phyloP scores from a whole-genome alignment of 2,329 filamentous ascomycete genomes.

The Fonsecaea multimorphosa region DNA sequence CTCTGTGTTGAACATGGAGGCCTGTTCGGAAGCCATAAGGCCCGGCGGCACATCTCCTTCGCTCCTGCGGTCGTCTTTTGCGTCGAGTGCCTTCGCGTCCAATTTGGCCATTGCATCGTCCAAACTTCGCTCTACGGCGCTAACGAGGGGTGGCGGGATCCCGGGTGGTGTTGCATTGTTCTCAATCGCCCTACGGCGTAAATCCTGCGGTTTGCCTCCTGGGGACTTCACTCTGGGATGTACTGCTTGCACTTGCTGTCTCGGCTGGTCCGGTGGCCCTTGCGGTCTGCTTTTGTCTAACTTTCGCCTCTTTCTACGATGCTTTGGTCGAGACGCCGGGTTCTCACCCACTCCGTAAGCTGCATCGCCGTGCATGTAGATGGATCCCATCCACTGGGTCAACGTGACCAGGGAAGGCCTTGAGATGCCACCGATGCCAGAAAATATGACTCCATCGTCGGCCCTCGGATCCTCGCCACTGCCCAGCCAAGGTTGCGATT shows the following conservation, averaged over 20 bases:
- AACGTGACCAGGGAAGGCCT: constrained; percentile 73
- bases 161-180: constrained; percentile 44
- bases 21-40: constrained; percentile 37
- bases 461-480: constrained; percentile 69
- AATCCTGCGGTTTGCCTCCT: constrained; percentile 17
- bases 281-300: constrained; percentile 38
- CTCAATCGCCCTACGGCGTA: constrained; percentile 35
- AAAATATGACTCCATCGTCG: constrained; percentile 84
- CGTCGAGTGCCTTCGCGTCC: constrained; percentile 6
- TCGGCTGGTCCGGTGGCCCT: constrained; percentile 6
- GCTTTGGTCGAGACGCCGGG: constrained; percentile 68
- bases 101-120: constrained; percentile 34
- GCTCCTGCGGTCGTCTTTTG: constrained; percentile 29
- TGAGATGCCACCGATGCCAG: constrained; percentile 76
- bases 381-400: constrained; percentile 84
- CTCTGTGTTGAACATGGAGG: constrained; percentile 48
- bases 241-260: constrained; percentile 5
- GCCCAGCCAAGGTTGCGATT: constrained; percentile 71
- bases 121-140: constrained; percentile 37
- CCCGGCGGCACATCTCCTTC: constrained; percentile 1
- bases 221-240: constrained; percentile 22
- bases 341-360: constrained; percentile 86
- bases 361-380: constrained; percentile 81
- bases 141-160: constrained; percentile 54
- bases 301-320: constrained; percentile 44